These are phyloP conservation scores for Aspergillus tamarii DNA, from an alignment of 2,329 filamentous ascomycete genomes.

Conservation along the genomic window DNA sequence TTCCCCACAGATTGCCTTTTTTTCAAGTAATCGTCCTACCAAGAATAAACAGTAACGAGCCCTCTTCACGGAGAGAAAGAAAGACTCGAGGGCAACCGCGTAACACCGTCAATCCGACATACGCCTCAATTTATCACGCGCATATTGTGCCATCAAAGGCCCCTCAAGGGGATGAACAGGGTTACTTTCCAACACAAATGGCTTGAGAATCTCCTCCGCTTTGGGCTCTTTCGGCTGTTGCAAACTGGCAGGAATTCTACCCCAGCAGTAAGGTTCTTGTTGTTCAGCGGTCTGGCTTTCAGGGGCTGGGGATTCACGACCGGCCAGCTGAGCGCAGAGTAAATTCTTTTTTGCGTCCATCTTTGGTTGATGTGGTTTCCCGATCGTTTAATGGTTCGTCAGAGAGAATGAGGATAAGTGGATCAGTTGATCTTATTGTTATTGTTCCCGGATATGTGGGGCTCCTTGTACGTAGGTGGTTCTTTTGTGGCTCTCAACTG, in stretches of 20 bases:
- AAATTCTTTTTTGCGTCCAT: background rate
- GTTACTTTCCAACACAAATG: conserved; percentile 4
- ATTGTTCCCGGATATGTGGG: too few relatives aligned
- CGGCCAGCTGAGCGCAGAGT: background rate
- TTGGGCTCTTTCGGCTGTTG: background rate
- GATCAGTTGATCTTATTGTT: background rate
- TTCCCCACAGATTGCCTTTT: background rate
- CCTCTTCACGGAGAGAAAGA: background rate
- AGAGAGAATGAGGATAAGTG: background rate
- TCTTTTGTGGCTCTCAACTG: too few relatives aligned
- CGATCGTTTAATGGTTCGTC: background rate
- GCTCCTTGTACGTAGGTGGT: too few relatives aligned
- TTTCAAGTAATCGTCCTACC: background rate
- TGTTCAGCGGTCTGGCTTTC: background rate
- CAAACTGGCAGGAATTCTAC: background rate
- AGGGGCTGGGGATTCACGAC: background rate
- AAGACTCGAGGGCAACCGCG: background rate
- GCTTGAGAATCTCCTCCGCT: background rate
- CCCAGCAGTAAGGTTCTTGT: background rate
- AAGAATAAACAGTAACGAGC: background rate
- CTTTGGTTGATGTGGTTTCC: background rate
- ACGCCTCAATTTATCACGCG: conserved; percentile 4
- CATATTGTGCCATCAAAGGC: background rate
- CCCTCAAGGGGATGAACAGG: conserved; percentile 5
- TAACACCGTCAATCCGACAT: background rate